These are phyloP conservation scores for Domatiomyces catenatus DNA, from an alignment of 2,329 filamentous ascomycete species.

Conservation along the genomic window DNA sequence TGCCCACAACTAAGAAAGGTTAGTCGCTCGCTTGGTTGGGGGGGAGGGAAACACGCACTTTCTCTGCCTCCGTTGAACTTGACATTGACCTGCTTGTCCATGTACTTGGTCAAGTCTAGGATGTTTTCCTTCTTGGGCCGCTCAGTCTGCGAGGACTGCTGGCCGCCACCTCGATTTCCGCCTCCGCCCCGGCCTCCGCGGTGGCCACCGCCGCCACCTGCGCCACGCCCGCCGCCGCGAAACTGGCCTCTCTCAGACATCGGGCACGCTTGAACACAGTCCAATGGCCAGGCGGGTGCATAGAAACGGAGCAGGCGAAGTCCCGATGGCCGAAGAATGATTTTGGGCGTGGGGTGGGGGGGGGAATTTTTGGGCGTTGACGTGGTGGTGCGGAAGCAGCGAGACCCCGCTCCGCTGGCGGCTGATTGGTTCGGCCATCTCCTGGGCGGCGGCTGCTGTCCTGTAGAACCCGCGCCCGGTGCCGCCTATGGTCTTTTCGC, in stretches of 20 bases:
- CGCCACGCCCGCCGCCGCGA: constrained; percentile 27
- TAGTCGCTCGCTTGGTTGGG: not conserved
- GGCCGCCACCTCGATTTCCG: constrained; percentile 30
- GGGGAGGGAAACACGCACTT: constrained; percentile 38
- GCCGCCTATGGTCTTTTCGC: not conserved
- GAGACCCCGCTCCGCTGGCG: not conserved
- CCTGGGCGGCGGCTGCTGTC: not conserved
- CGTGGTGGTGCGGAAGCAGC: not conserved
- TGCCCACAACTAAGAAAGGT: constrained; percentile 54
- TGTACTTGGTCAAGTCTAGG: constrained; percentile 84
- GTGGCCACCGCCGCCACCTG: constrained; percentile 19
- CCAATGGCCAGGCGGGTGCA: not conserved
- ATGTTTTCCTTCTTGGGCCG: constrained; percentile 98
- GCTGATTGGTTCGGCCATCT: not conserved
- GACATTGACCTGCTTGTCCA: constrained; percentile 88
- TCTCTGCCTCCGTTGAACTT: constrained; percentile 94
- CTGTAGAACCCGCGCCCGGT: not conserved
- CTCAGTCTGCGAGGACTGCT: constrained; percentile 39
- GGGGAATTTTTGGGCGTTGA: not conserved
- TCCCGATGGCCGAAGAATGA: not conserved
- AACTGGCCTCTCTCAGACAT: constrained; percentile 38
- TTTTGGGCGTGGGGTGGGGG: not conserved
- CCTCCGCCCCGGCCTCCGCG: constrained; percentile 25
- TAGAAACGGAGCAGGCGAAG: not conserved
- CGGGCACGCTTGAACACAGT: not conserved